Evolutionary conservation across 306 rosid genomes (phyloP).

Genomic region (Luffa acutangula): DNA sequence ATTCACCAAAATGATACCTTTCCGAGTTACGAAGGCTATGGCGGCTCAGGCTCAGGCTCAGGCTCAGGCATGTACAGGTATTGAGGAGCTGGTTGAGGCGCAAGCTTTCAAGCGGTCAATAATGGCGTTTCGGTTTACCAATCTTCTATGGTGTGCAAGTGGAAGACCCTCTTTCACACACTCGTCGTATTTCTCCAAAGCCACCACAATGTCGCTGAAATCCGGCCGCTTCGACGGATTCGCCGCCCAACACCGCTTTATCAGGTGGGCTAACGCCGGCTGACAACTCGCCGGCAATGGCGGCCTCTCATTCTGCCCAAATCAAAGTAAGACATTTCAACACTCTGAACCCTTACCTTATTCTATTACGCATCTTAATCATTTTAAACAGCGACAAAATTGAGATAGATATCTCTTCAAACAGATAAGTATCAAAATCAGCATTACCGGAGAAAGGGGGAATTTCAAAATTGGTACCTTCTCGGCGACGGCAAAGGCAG

Average conservation of each 20-base stretch:
- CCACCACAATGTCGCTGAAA: conserved; percentile 68
- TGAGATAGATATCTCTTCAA: background rate
- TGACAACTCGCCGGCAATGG: conserved; percentile 95
- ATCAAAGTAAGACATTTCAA: background rate
- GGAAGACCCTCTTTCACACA: conserved; percentile 95
- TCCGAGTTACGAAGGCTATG: background rate
- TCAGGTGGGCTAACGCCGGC: conserved; percentile 81
- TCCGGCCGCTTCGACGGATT: conserved; percentile 95
- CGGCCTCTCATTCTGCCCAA: conserved; percentile 87
- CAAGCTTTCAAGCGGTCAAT: conserved; percentile 74
- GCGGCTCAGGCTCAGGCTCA: conserved; percentile 20
- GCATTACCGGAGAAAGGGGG: background rate
- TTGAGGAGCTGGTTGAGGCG: conserved; percentile 56
- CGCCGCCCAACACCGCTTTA: conserved; percentile 86
- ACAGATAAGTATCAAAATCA: background rate
- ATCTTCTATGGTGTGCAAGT: conserved; percentile 60
- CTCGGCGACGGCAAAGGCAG: conserved; percentile 97
- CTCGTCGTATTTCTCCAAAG: conserved; percentile 84
- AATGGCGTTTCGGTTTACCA: conserved; percentile 60
- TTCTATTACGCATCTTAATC: background rate
- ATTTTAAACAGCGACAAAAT: background rate
- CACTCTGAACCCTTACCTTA: background rate
- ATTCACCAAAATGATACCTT: background rate
- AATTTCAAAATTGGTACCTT: conserved; percentile 34
- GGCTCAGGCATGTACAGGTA: conserved; percentile 77